phyloP scores from a whole-genome alignment of 768 basidiomycete species.

The Infundibulicybe gibba region DNA sequence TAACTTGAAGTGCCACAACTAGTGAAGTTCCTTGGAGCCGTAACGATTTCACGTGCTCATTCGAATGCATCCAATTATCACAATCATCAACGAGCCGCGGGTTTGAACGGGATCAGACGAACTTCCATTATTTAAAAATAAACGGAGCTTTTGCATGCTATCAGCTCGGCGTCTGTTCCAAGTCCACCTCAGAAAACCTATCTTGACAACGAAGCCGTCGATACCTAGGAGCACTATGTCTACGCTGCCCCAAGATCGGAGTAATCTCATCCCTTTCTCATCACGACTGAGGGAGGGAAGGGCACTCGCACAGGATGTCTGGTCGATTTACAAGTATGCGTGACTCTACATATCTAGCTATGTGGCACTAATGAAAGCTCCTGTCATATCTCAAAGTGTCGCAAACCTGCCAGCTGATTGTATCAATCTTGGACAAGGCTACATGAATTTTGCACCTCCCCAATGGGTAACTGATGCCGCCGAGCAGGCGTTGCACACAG shows the following conservation, averaged over 20 bases:
- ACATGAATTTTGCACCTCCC: slow-evolving; percentile 92
- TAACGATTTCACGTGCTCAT: no score
- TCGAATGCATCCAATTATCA: no score
- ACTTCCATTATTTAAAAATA: no score
- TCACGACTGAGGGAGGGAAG: slow-evolving; percentile 72
- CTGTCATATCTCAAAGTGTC: slow-evolving; percentile 44
- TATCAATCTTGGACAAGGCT: slow-evolving; percentile 93
- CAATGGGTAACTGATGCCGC: slow-evolving; percentile 76
- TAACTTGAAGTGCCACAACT: no score
- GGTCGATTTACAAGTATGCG: slow-evolving; percentile 85
- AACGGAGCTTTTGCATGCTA: no score
- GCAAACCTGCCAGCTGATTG: slow-evolving; percentile 87
- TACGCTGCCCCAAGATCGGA: slow-evolving; percentile 27
- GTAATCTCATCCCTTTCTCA: slow-evolving; percentile 61
- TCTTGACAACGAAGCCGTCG: background rate
- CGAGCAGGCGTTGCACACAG: slow-evolving; percentile 55
- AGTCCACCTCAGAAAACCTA: background rate
- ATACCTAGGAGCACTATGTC: slow-evolving; percentile 1
- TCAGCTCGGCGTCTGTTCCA: background rate
- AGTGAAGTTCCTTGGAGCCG: no score
- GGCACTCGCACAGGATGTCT: slow-evolving; percentile 80
- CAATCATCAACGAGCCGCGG: no score
- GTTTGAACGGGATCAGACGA: no score
- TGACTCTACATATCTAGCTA: slow-evolving; percentile 2
- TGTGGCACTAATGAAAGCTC: slow-evolving; percentile 5